These are phyloP conservation scores for Colletotrichum echinochloae DNA, from an alignment of 2,329 filamentous ascomycete genomes.

Conservation along the genomic window DNA sequence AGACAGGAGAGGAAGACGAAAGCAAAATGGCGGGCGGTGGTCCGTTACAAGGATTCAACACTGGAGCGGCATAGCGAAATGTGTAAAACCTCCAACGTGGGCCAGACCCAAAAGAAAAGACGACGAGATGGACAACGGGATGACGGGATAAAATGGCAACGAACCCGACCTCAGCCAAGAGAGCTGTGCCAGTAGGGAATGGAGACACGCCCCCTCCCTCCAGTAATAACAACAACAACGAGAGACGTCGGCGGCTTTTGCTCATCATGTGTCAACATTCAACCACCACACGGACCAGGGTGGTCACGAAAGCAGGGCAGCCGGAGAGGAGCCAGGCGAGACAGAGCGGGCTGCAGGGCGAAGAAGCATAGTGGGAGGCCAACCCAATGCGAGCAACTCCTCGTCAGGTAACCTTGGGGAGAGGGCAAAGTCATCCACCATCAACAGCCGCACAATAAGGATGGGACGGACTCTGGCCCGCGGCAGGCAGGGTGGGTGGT, in stretches of 20 bases:
- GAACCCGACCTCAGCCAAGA: slow-evolving; percentile 15
- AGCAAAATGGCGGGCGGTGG: background rate
- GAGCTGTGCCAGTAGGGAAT: slow-evolving; percentile 25
- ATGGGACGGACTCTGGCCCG: slow-evolving; percentile 22
- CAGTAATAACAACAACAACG: background rate
- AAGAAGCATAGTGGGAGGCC: slow-evolving; percentile 10
- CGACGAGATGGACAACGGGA: slow-evolving; percentile 17
- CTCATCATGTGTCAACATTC: slow-evolving; percentile 25
- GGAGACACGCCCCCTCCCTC: slow-evolving; percentile 25
- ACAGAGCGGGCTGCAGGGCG: slow-evolving; percentile 15
- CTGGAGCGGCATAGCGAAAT: slow-evolving; percentile 16
- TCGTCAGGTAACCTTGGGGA: slow-evolving; percentile 15
- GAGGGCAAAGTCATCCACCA: slow-evolving; percentile 6
- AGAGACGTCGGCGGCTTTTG: slow-evolving; percentile 8
- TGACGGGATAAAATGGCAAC: slow-evolving; percentile 17
- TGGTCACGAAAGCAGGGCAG: background rate
- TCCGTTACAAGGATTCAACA: background rate
- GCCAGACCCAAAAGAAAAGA: slow-evolving; percentile 35
- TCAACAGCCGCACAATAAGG: slow-evolving; percentile 15
- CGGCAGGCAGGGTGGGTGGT: slow-evolving; percentile 24
- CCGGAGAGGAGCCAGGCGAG: slow-evolving; percentile 14
- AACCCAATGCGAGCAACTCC: slow-evolving; percentile 27
- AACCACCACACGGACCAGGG: slow-evolving; percentile 25
- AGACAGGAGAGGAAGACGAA: background rate
- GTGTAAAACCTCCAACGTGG: slow-evolving; percentile 36